Evolutionary conservation across 306 rosid species (phyloP).

Genomic region (Begonia fuchsioides): DNA sequence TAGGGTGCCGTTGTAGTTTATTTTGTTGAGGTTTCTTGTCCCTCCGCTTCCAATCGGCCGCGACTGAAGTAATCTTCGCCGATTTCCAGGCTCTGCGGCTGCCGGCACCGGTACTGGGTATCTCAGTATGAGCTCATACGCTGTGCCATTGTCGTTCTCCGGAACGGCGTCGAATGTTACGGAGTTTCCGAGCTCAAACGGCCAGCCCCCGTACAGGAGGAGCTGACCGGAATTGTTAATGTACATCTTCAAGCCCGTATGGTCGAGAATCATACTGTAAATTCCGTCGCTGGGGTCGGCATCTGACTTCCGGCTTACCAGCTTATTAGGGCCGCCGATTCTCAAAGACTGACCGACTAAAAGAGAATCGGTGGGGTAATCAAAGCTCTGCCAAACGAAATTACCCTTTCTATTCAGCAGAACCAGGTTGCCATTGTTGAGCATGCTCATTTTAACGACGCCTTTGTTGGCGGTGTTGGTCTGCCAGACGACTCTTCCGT

Average conservation of each 20-base stretch:
- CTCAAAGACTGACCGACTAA: slow-evolving; percentile 13
- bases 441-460: slow-evolving; percentile 14
- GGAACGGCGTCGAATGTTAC: slow-evolving; percentile 8
- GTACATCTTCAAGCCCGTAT: slow-evolving; percentile 13
- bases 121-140: slow-evolving; percentile 12
- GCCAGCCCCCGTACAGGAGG: slow-evolving; percentile 21
- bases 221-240: slow-evolving; percentile 13
- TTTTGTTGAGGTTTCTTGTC: slow-evolving; percentile 4
- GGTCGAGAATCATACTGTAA: slow-evolving; percentile 12
- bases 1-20: slow-evolving; percentile 15
- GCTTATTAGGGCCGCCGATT: slow-evolving; percentile 7
- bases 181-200: background rate
- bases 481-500: slow-evolving; percentile 19
- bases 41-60: slow-evolving; percentile 12
- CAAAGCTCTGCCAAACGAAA: slow-evolving; percentile 26
- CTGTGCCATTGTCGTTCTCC: slow-evolving; percentile 4
- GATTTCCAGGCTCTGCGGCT: background rate
- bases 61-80: slow-evolving; percentile 10
- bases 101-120: background rate
- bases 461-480: slow-evolving; percentile 23
- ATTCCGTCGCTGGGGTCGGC: slow-evolving; percentile 17
- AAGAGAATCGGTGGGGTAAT: slow-evolving; percentile 17
- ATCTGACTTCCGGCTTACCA: slow-evolving; percentile 18
- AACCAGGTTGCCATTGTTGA: slow-evolving; percentile 14
- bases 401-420: slow-evolving; percentile 15